Evolutionary conservation across 257 asterid species (phyloP).

Genomic region (Nicotiana tabacum): DNA sequence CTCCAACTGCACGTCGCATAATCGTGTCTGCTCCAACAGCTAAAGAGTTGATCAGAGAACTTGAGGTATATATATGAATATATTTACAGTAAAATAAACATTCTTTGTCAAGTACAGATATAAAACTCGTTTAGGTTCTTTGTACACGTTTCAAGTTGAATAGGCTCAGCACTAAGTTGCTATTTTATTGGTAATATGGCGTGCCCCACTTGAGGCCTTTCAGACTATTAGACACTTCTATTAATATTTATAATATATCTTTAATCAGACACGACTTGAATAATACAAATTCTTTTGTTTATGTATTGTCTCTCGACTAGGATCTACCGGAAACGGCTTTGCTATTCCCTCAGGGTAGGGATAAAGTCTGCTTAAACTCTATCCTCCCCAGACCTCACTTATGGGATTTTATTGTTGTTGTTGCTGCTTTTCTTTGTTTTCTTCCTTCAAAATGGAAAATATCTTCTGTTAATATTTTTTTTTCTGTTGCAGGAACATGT

Average conservation of each 20-base stretch:
- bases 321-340: no score
- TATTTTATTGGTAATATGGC: neutral
- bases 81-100: no score
- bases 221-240: neutral
- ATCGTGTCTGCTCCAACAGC: constrained; percentile 92
- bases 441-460: neutral
- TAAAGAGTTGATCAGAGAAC: constrained; percentile 58
- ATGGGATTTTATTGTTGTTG: no score
- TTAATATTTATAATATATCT: neutral
- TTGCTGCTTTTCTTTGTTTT: neutral
- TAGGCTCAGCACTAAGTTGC: neutral
- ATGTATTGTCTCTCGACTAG: neutral
- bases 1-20: constrained; percentile 85
- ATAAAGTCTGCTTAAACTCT: no score
- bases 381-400: no score
- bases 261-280: no score
- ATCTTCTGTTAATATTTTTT: neutral
- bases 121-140: neutral
- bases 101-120: neutral
- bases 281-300: neutral
- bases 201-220: neutral
- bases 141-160: neutral
- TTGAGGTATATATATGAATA: constrained; percentile 44
- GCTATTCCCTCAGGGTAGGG: no score
- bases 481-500: constrained; percentile 49